A percentile compares a stretch with the other conserved stretches of the same genome.
Conservation (phyloP, 2,329 filamentous ascomycete genomes). For the Pseudonectria buxi region DNA sequence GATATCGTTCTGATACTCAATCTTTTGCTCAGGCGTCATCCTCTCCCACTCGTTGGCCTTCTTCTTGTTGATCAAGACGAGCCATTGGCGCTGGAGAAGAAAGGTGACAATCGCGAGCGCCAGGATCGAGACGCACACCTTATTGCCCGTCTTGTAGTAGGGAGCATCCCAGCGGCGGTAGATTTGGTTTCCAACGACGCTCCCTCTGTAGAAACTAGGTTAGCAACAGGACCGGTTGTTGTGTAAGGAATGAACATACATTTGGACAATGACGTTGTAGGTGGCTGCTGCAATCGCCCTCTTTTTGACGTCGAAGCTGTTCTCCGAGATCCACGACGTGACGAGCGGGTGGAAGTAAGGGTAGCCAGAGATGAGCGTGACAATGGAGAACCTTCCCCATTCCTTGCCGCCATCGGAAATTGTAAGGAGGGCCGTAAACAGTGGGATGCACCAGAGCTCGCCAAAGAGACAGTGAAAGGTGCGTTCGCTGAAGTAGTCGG, state of each 20-base stretch:
- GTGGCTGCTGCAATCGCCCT: constrained; percentile 40
- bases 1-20: constrained; percentile 39
- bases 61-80: constrained; percentile 40
- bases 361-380: constrained; percentile 46
- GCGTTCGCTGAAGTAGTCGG: constrained; percentile 48
- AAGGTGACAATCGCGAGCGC: constrained; percentile 44
- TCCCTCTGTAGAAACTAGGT: constrained; percentile 25
- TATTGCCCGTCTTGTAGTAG: constrained; percentile 52
- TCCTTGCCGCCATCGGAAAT: constrained; percentile 40
- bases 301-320: constrained; percentile 44
- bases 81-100: constrained; percentile 38
- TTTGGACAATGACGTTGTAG: constrained; percentile 42
- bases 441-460: constrained; percentile 45
- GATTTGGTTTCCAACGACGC: constrained; percentile 38
- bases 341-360: constrained; percentile 54
- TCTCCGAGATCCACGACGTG: constrained; percentile 43
- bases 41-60: constrained; percentile 40
- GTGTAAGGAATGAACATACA: constrained; percentile 17
- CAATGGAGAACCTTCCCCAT: constrained; percentile 46
- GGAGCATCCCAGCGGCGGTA: constrained; percentile 47
- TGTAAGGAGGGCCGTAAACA: constrained; percentile 44
- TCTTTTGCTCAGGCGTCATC: constrained; percentile 38
- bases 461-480: constrained; percentile 46
- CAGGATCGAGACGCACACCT: constrained; percentile 46
- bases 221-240: accelerated